A percentile compares a stretch with the other conserved stretches of the same genome.
Evolutionary conservation across 306 rosid genomes (phyloP).

Genomic region (Cucumis melo): DNA sequence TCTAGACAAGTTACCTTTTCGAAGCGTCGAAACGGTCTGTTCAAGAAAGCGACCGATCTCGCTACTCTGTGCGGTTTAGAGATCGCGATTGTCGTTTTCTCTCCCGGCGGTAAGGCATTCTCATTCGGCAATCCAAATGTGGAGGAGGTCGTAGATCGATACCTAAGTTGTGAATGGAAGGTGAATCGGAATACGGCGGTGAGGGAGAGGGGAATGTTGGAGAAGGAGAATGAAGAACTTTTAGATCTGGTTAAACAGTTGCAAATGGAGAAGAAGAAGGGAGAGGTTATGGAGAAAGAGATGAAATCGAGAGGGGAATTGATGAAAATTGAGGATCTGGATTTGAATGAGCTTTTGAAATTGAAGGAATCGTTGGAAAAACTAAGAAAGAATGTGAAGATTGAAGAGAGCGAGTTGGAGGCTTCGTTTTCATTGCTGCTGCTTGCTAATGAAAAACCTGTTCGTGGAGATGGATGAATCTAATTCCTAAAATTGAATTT

Average conservation of each 20-base stretch:
- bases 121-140: constrained; percentile 38
- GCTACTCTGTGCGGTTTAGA: constrained; percentile 36
- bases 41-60: constrained; percentile 51
- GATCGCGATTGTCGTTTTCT: constrained; percentile 27
- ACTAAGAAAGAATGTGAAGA: constrained; percentile 7
- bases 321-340: neutral
- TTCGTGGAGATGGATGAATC: neutral
- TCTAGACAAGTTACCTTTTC: constrained; percentile 39
- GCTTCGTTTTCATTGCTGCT: constrained; percentile 32
- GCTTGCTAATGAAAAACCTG: constrained; percentile 15
- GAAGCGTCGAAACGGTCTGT: constrained; percentile 41
- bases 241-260: constrained; percentile 3
- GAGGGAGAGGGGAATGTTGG: neutral
- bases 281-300: constrained; percentile 13
- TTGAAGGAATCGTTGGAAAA: constrained; percentile 9
- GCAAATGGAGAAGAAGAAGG: constrained; percentile 22
- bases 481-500: neutral
- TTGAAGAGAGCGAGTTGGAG: constrained; percentile 19
- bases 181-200: neutral
- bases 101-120: constrained; percentile 34
- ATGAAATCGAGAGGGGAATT: neutral
- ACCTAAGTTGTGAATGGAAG: constrained; percentile 13
- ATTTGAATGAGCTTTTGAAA: constrained; percentile 4
- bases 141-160: constrained; percentile 14
- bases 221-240: constrained; percentile 8